phyloP scores from a whole-genome alignment of 495 filamentous ascomycete species.

The Sporormia fimetaria region DNA sequence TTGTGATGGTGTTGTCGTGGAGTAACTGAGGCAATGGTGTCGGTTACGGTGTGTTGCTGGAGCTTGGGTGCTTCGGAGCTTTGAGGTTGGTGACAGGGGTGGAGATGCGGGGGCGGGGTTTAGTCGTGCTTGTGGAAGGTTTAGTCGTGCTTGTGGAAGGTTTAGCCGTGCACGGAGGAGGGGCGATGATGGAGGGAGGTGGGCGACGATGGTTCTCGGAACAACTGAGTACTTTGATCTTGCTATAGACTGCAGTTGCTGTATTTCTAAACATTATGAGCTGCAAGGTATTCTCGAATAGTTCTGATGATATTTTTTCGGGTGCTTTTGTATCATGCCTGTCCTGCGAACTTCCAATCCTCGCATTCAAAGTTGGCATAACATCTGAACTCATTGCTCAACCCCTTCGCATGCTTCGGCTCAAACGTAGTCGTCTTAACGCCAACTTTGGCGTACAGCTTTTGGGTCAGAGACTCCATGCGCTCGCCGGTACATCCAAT shows the following conservation, averaged over 20 bases:
- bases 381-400: constrained; percentile 70
- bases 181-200: no score
- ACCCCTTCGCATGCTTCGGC: constrained; percentile 50
- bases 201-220: no score
- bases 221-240: no score
- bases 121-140: no score
- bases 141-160: no score
- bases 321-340: no score
- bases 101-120: not conserved
- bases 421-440: constrained; percentile 48
- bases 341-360: constrained; percentile 40
- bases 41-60: constrained; percentile 5
- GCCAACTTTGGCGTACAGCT: constrained; percentile 33
- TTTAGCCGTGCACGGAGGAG: no score
- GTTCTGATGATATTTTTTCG: no score
- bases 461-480: constrained; percentile 28
- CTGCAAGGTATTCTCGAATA: no score
- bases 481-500: constrained; percentile 35
- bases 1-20: constrained; percentile 15
- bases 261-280: no score
- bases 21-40: constrained; percentile 1
- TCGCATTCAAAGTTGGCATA: constrained; percentile 61
- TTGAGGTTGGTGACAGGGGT: not conserved
- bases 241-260: no score
- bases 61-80: constrained; percentile 3